phyloP scores from a whole-genome alignment of 441 rosid species.

The Viola pubescens region DNA sequence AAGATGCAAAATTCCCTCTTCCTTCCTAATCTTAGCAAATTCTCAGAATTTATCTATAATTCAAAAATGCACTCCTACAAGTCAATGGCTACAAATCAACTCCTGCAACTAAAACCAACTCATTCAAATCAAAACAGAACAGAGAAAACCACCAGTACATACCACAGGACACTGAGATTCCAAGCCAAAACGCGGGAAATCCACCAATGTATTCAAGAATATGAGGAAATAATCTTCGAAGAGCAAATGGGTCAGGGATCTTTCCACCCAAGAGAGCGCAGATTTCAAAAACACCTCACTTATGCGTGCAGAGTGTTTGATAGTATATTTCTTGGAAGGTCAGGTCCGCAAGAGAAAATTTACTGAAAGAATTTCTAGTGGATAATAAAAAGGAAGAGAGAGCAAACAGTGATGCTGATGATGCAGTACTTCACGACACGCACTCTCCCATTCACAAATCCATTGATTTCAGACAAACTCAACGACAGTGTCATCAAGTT shows the following conservation, averaged over 20 bases:
- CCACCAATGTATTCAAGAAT: slow-evolving; percentile 16
- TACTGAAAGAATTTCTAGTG: too few species aligned
- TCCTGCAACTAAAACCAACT: background rate
- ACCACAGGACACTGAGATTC: slow-evolving; percentile 2
- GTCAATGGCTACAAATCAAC: slow-evolving; percentile 13
- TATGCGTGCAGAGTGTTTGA: too few species aligned
- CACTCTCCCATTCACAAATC: too few species aligned
- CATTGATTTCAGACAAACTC: too few species aligned
- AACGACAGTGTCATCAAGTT: too few species aligned
- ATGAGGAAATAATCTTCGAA: slow-evolving; percentile 10
- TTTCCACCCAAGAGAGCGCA: slow-evolving; percentile 11
- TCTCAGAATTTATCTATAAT: slow-evolving; percentile 1
- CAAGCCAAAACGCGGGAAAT: slow-evolving; percentile 12
- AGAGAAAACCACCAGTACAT: background rate
- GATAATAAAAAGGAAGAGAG: too few species aligned
- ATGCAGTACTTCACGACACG: too few species aligned
- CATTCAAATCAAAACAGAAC: slow-evolving; percentile 12
- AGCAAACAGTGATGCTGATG: too few species aligned
- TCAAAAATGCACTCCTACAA: slow-evolving; percentile 10
- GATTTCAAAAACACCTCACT: background rate
- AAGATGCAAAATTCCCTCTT: background rate
- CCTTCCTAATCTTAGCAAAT: slow-evolving; percentile 15
- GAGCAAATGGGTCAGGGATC: slow-evolving; percentile 22
- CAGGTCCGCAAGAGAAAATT: too few species aligned
- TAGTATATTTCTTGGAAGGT: too few species aligned